Evolutionary conservation across 495 filamentous ascomycete species (phyloP).

Genomic region (Cercophora samala): DNA sequence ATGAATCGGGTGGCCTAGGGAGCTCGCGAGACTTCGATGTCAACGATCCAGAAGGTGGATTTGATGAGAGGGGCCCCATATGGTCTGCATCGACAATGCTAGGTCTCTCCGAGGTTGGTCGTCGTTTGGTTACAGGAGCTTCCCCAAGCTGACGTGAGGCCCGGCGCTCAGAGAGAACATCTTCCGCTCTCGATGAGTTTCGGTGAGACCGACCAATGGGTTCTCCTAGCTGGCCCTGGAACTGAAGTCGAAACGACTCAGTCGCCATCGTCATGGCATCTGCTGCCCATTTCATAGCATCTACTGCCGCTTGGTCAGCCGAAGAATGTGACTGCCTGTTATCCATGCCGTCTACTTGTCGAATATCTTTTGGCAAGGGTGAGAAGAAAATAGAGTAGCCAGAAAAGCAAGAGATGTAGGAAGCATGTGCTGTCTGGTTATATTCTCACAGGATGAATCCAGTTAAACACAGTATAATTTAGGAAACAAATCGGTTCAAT

Average conservation of each 20-base stretch:
- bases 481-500: not conserved
- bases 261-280: conserved; percentile 25
- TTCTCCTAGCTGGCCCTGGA: conserved; percentile 1
- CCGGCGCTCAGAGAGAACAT: not conserved
- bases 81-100: not conserved
- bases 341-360: conserved; percentile 5
- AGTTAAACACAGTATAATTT: not conserved
- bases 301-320: conserved; percentile 11
- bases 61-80: not conserved
- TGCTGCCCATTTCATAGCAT: conserved; percentile 24
- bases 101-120: not conserved
- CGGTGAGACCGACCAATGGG: not conserved
- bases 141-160: not conserved
- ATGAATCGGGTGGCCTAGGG: not conserved
- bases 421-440: not conserved
- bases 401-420: not conserved
- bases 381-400: not conserved
- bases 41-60: not conserved
- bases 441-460: not conserved
- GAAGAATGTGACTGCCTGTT: not conserved
- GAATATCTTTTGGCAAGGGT: not conserved
- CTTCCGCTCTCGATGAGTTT: not conserved
- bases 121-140: not conserved
- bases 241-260: conserved; percentile 22
- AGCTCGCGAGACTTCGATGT: not conserved